Evolutionary conservation across 148 eudicot genomes (phyloP).

Genomic region (Persicaria maculosa): DNA sequence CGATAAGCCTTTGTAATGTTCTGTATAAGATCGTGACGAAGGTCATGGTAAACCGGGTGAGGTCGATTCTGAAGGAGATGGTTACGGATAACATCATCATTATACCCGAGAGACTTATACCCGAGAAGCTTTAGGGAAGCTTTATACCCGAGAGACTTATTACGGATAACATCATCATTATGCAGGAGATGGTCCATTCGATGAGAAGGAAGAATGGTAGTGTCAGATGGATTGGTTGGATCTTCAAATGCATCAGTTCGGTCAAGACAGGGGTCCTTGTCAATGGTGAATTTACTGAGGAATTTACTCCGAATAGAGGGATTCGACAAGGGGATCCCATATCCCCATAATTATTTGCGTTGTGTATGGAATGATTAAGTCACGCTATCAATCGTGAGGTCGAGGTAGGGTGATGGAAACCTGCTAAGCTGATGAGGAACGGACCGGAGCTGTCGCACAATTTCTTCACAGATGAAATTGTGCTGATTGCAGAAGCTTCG

Average conservation of each 20-base stretch:
- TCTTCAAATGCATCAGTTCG: neutral
- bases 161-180: constrained; percentile 12
- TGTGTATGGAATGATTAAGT: neutral
- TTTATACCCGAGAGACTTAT: too few species aligned
- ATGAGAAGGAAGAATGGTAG: neutral
- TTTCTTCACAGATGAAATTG: constrained; percentile 2
- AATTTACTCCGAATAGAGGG: neutral
- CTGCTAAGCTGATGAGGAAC: neutral
- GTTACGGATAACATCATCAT: neutral
- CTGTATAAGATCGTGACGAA: too few species aligned
- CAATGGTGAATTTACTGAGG: neutral
- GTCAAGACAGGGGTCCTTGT: neutral
- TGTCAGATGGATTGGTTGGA: neutral
- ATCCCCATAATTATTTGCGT: neutral
- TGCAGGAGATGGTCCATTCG: neutral
- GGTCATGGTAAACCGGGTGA: neutral
- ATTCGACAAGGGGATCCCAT: neutral
- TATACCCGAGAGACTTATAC: neutral
- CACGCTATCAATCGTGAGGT: neutral
- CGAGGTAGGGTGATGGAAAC: neutral
- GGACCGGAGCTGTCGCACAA: constrained; percentile 3
- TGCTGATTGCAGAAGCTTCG: neutral
- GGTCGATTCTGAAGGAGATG: neutral
- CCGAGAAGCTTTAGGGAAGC: too few species aligned
- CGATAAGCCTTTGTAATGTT: too few species aligned